A percentile compares a stretch with the other conserved stretches of the same genome.
phyloP scores from a whole-genome alignment of 2,329 filamentous ascomycete genomes.

The Fonsecaea monophora region DNA sequence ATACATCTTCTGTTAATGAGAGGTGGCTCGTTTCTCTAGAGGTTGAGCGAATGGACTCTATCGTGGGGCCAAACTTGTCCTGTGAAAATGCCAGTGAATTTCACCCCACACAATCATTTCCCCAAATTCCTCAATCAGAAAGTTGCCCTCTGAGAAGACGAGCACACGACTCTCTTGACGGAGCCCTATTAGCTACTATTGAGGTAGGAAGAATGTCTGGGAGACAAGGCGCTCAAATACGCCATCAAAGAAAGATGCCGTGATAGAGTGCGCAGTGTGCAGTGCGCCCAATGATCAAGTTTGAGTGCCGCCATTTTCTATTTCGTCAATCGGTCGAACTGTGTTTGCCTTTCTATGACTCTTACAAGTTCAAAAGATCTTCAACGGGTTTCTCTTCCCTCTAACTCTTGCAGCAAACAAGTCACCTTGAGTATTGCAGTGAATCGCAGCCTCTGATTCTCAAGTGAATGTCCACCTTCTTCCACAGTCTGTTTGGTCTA shows the following conservation, averaged over 20 bases:
- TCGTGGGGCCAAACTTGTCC: not conserved
- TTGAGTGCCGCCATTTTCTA: not conserved
- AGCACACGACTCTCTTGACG: conserved; percentile 17
- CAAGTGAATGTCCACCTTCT: conserved; percentile 12
- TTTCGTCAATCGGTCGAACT: not conserved
- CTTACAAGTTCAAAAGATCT: not conserved
- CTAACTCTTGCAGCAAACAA: not conserved
- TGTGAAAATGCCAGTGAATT: conserved; percentile 9
- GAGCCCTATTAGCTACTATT: not conserved
- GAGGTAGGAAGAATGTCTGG: not conserved
- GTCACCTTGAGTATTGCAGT: not conserved
- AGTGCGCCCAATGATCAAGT: not conserved
- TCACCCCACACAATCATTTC: conserved; percentile 23
- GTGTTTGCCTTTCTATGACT: conserved; percentile 11
- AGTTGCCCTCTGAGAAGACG: not conserved
- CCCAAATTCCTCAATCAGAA: not conserved
- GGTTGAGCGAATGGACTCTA: not conserved
- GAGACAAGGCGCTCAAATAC: not conserved
- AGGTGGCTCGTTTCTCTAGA: not conserved
- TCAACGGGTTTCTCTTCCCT: not conserved
- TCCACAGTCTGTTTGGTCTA: conserved; percentile 19
- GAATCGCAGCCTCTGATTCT: not conserved
- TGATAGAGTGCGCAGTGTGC: not conserved
- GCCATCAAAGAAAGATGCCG: not conserved
- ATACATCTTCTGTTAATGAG: not conserved